Evolutionary conservation across 768 basidiomycete species (phyloP).

Genomic region (Russula vinacea): DNA sequence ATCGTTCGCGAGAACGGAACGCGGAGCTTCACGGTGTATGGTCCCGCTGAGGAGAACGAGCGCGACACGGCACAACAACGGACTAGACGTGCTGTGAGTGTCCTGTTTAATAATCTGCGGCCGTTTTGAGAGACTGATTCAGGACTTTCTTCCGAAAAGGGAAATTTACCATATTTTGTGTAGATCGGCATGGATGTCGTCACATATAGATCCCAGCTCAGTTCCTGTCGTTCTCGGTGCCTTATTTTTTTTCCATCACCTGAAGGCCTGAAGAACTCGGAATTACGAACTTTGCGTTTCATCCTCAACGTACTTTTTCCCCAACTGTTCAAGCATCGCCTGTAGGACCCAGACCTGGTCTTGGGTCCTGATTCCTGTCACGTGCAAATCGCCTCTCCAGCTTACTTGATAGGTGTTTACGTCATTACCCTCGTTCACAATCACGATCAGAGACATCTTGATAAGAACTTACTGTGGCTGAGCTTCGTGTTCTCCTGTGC

Average conservation of each 20-base stretch:
- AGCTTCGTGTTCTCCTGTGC: too few species aligned
- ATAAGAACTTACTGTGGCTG: too few species aligned
- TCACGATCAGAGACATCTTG: too few species aligned
- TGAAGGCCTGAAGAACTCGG: too few species aligned
- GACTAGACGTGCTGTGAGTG: conserved; percentile 66
- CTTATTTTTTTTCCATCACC: neutral
- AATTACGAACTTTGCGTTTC: too few species aligned
- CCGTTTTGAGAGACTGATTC: neutral
- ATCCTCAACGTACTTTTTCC: too few species aligned
- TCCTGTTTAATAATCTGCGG: neutral
- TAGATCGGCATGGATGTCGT: conserved; percentile 31
- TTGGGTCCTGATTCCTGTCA: too few species aligned
- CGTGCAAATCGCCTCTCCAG: too few species aligned
- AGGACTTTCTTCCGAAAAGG: conserved; percentile 36
- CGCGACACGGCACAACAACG: conserved; percentile 72
- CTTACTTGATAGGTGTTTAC: too few species aligned
- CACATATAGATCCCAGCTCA: neutral
- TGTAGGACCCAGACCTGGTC: too few species aligned
- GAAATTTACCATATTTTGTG: conserved; percentile 55
- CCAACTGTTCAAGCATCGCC: too few species aligned
- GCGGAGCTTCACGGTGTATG: conserved; percentile 76
- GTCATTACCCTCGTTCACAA: too few species aligned
- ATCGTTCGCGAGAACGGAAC: conserved; percentile 69
- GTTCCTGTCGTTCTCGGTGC: neutral
- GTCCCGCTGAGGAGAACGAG: conserved; percentile 86